Base-by-base conservation (phyloP, 2,329 filamentous ascomycete genomes). In the Xylaria polymorpha region DNA sequence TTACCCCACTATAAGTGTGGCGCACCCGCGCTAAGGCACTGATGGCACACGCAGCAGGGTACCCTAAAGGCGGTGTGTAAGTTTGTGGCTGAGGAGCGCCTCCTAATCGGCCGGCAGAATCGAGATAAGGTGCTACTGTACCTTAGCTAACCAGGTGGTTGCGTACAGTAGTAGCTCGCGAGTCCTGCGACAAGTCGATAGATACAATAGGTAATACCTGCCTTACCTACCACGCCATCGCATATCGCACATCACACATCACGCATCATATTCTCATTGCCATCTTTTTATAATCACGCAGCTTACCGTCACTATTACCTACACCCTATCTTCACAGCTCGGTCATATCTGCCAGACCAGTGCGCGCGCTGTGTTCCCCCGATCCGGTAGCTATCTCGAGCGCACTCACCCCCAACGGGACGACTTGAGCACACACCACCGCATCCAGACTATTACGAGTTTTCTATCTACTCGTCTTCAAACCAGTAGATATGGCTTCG, bases 401-500 rank as follows among this genome's bases (percentile, higher is more conserved):
- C 20, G 37, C 37, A 22, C 32, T 57, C n/a, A 12, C n/a, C n/a
- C 37, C 20, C 32, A 20, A 15, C 32, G 5, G 25, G 53, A 10
- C 35, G 35, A 46, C 43, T n/a, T 4, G n/a, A 46, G 43, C 12
- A 39, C n/a, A 22, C 37, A 29, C 10, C 22, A 59, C 39, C 20
- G 12, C 56, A n/a, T 66, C 22, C n/a, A 4, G 32, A 44, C 18
- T 14, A 32, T 37, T n/a, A 20, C 44, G 12, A 10, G 20, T 7
- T 32, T 2, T 20, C 22, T 46, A 46, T 55, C 25, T 18, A 12
- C 37, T 7, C 44, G n/a, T 20, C 25, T 7, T 15, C 29, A 32
- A 53, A 22, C 22, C 6, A 15, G 32, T 74, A 65, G 69, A 67
- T 63, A 88, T 85, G 84, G 88, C 89, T 73, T 90, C 88, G 55